These are phyloP conservation scores for Lichtheimia ramosa DNA, from an alignment of 371 early-diverging fungal species.

Conservation along the genomic window DNA sequence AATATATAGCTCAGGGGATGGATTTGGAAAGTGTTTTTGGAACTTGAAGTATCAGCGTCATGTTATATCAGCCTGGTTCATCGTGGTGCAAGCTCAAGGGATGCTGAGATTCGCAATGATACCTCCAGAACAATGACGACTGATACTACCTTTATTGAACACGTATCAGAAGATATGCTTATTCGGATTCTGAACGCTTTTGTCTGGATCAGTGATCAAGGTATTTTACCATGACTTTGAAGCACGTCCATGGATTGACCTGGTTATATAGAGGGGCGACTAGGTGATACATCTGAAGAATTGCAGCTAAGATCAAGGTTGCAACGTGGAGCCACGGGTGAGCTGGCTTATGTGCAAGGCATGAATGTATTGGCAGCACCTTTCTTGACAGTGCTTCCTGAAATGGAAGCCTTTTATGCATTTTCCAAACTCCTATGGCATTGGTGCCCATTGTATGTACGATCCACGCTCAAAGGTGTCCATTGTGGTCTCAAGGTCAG, in stretches of 20 bases:
- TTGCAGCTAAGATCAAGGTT: constrained; percentile 13
- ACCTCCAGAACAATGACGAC: constrained; percentile 86
- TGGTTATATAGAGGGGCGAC: constrained; percentile 6
- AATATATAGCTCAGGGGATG: constrained; percentile 32
- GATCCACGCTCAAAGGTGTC: constrained; percentile 87
- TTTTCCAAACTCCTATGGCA: constrained; percentile 82
- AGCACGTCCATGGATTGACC: background rate
- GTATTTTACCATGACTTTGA: constrained; percentile 23
- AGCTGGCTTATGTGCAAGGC: constrained; percentile 90
- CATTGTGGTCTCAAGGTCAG: constrained; percentile 85
- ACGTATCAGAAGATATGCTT: constrained; percentile 77
- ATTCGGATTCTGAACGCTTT: constrained; percentile 87
- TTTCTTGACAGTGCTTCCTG: constrained; percentile 88
- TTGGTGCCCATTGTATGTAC: constrained; percentile 91
- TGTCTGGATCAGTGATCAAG: constrained; percentile 65
- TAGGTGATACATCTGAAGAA: constrained; percentile 17
- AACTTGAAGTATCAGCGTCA: constrained; percentile 71
- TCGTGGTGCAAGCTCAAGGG: constrained; percentile 68
- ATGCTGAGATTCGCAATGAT: constrained; percentile 89
- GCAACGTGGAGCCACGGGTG: constrained; percentile 5
- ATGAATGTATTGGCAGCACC: constrained; percentile 95
- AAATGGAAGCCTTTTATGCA: constrained; percentile 88
- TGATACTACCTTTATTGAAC: constrained; percentile 70
- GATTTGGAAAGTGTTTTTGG: constrained; percentile 84
- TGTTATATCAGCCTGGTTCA: constrained; percentile 77